Evolutionary conservation across 108 stramenopile species (phyloP), one percentile per base, ranked within the genome.

Genomic region (Nitzschia putrida): DNA sequence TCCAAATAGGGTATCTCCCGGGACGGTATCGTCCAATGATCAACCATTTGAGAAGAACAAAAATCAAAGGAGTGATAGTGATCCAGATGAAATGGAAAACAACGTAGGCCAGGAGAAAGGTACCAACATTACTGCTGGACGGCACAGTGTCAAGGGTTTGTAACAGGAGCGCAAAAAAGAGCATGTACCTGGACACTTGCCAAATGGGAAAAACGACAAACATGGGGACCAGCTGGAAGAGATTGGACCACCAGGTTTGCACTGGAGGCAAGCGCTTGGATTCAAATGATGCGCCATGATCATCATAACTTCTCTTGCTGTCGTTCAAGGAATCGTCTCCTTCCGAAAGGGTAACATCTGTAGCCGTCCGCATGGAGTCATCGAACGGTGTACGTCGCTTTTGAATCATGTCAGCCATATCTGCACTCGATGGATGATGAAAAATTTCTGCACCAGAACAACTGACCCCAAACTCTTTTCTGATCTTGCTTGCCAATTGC

Each of bases 21-120:
- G 40, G 13, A 29, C 58, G 74, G 68, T 83, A 86, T 50, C 53
- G 42, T 42, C 85, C 85, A 54, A 86, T 74, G 10, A 86, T 55
- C 6, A 71, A 29, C 85, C 82, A 83, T 42, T 86, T 86, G 70
- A 72, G 52, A 14, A 59, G 44, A n/a, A 86, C 64, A 41, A 69
- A 77, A 8, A 81, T n/a, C 26, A 86, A 69, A 20, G 85, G 85
- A 0, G 74, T 53, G 21, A 86, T 11, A 13, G 52, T 42, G 44
- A 59, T 50, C 81, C 78, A 77, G 22, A 65, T 42, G 12, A 71
- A n/a, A 40, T 79, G 66, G 52, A 71, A 82, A 16, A 58, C 37
- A 6, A 83, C 41, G 22, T 65, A 38, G 5, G 70, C 60, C 12
- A 80, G 8, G n/a, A 83, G 39, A 51, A 86, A 79, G 7, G 34